These are phyloP conservation scores for Termitomyces sp. DNA, from an alignment of 768 basidiomycete genomes.

Conservation along the genomic window DNA sequence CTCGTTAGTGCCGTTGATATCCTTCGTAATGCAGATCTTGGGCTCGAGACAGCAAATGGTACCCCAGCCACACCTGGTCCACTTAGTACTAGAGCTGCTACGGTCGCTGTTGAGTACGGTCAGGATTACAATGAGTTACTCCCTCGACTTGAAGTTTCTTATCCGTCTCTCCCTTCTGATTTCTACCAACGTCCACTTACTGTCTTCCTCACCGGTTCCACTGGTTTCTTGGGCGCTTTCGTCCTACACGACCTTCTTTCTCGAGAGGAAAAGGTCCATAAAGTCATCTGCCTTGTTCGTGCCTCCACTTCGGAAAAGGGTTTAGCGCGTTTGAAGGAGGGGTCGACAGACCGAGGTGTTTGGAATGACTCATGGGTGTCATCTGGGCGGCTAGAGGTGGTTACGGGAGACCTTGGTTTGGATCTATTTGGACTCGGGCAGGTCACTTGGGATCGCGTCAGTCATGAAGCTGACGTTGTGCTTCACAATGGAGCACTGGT, in stretches of 20 bases:
- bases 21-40: constrained; percentile 78
- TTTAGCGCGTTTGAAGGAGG: constrained; percentile 65
- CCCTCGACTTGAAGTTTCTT: constrained; percentile 54
- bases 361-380: constrained; percentile 87
- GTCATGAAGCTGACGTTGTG: constrained; percentile 74
- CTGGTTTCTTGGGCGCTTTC: constrained; percentile 95
- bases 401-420: constrained; percentile 79
- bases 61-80: constrained; percentile 2
- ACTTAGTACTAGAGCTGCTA: constrained; percentile 19
- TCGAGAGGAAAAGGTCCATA: constrained; percentile 59
- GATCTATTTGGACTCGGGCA: constrained; percentile 70
- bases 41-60: constrained; percentile 28
- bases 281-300: constrained; percentile 92
- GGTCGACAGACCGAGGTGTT: constrained; percentile 73
- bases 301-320: constrained; percentile 61
- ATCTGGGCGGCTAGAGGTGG: constrained; percentile 67
- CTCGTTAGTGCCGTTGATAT: constrained; percentile 75
- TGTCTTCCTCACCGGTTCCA: constrained; percentile 94
- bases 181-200: constrained; percentile 56
- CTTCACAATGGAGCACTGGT: constrained; percentile 98
- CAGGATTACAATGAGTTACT: constrained; percentile 71
- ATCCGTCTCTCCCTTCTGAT: constrained; percentile 57
- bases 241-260: constrained; percentile 78
- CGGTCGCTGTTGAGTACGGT: constrained; percentile 62
- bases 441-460: constrained; percentile 62